Evolutionary conservation across 306 rosid genomes (phyloP).

Genomic region (Adenanthera pavonina): DNA sequence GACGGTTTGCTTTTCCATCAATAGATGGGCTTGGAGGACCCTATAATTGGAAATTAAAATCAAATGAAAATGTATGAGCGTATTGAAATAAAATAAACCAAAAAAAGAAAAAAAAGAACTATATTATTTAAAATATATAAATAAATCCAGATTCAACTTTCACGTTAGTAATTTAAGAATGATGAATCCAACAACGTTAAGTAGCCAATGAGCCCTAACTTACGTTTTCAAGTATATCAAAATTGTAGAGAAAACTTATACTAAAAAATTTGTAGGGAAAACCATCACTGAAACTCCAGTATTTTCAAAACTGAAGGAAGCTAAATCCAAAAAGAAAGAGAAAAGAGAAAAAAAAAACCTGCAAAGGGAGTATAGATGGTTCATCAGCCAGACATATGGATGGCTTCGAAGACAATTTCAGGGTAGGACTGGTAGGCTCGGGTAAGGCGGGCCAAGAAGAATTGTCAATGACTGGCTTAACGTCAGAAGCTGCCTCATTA

Average conservation of each 20-base stretch:
- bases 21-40: slow-evolving; percentile 51
- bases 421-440: slow-evolving; percentile 57
- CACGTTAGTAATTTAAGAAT: neutral
- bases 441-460: slow-evolving; percentile 77
- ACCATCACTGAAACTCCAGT: neutral
- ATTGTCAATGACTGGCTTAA: slow-evolving; percentile 70
- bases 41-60: slow-evolving; percentile 51
- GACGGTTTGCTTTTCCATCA: slow-evolving; percentile 49
- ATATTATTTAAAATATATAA: too few relatives aligned
- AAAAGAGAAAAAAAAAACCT: slow-evolving; percentile 52
- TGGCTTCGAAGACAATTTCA: slow-evolving; percentile 58
- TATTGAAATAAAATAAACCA: slow-evolving; percentile 19
- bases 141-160: neutral
- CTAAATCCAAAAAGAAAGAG: slow-evolving; percentile 3
- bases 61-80: slow-evolving; percentile 39
- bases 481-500: slow-evolving; percentile 56
- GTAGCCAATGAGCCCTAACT: neutral
- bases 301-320: neutral
- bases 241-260: neutral
- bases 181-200: slow-evolving; percentile 19
- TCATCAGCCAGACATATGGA: slow-evolving; percentile 63
- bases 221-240: neutral
- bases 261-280: neutral
- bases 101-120: neutral
- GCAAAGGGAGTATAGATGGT: slow-evolving; percentile 50